These are phyloP conservation scores for Tetracladium setigerum DNA, from an alignment of 495 filamentous ascomycete genomes.

Conservation along the genomic window DNA sequence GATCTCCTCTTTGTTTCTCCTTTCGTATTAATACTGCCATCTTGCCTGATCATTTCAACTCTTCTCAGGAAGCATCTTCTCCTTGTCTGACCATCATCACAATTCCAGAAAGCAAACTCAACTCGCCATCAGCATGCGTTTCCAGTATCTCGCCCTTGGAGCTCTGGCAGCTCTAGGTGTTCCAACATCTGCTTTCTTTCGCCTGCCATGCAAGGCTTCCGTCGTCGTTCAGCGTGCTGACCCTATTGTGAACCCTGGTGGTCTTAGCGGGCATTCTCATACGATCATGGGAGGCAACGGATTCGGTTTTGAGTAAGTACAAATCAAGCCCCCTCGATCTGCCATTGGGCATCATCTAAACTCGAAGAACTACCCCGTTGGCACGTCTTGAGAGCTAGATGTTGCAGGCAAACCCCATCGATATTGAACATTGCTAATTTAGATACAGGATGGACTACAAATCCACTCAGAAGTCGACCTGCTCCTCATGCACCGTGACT, in stretches of 20 bases:
- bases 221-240: conserved; percentile 48
- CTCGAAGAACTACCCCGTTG: not conserved
- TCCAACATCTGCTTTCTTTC: conserved; percentile 9
- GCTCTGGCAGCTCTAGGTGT: conserved; percentile 1
- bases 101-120: too few relatives aligned
- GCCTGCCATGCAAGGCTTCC: conserved; percentile 14
- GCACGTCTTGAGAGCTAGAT: too few relatives aligned
- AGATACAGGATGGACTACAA: conserved; percentile 38
- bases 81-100: too few relatives aligned
- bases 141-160: not conserved
- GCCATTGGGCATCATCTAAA: not conserved
- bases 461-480: conserved; percentile 43
- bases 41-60: too few relatives aligned
- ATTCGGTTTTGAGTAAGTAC: conserved; percentile 39
- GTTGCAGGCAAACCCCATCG: too few relatives aligned
- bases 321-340: not conserved
- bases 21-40: too few relatives aligned
- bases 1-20: not conserved
- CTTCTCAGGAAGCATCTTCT: too few relatives aligned
- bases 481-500: conserved; percentile 52
- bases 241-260: conserved; percentile 51
- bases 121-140: too few relatives aligned
- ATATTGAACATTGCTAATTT: too few relatives aligned
- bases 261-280: conserved; percentile 50
- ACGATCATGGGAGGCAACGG: conserved; percentile 57